phyloP scores from a whole-genome alignment of 306 rosid species.

The Lablab purpureus region DNA sequence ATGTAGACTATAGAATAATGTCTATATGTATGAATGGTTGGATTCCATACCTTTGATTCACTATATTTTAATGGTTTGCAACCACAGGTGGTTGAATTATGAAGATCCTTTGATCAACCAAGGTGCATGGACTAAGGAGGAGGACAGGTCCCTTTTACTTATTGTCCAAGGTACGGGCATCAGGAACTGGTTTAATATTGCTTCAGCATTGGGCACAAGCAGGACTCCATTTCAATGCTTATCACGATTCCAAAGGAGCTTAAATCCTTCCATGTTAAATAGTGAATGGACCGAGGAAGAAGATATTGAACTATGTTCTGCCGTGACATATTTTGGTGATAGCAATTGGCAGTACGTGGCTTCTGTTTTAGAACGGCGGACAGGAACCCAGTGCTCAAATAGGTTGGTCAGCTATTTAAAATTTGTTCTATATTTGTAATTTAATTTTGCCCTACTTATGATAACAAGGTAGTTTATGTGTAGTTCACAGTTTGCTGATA shows the following conservation, averaged over 20 bases:
- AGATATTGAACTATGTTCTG: conserved; percentile 77
- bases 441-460: background rate
- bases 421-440: background rate
- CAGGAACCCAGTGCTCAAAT: conserved; percentile 97
- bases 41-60: conserved; percentile 34
- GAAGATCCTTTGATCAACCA: conserved; percentile 92
- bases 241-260: conserved; percentile 91
- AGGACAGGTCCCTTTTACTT: conserved; percentile 77
- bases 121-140: conserved; percentile 67
- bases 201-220: conserved; percentile 70
- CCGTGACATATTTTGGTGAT: conserved; percentile 71
- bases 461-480: background rate
- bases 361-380: conserved; percentile 79
- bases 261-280: conserved; percentile 83
- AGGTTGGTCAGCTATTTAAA: conserved; percentile 65
- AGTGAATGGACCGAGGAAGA: conserved; percentile 95
- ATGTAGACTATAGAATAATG: conserved; percentile 33
- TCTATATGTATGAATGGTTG: conserved; percentile 20
- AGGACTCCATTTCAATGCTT: conserved; percentile 96
- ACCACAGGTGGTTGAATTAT: conserved; percentile 87
- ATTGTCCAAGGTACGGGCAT: conserved; percentile 69
- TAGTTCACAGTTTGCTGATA: background rate
- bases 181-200: conserved; percentile 79
- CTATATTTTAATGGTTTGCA: conserved; percentile 40
- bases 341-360: conserved; percentile 89